Percentiles rank a stretch among this genome's conserved stretches.
Evolutionary conservation across 2,329 filamentous ascomycete species (phyloP).

Genomic region (Microcera coccophila): DNA sequence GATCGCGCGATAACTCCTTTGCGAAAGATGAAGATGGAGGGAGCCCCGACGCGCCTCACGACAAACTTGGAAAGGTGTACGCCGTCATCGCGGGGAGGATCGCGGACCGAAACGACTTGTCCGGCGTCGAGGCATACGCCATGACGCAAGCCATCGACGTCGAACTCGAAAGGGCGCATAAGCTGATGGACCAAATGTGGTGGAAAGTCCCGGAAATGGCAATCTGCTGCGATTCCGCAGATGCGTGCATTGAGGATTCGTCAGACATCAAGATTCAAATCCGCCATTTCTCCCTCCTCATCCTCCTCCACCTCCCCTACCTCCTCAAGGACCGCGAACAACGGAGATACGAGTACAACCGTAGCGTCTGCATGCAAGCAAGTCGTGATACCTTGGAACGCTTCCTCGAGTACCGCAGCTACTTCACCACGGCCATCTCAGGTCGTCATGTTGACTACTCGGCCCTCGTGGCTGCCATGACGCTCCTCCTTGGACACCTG

Average conservation of each 20-base stretch:
- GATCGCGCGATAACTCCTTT: conserved; percentile 40
- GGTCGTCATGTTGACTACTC: conserved; percentile 50
- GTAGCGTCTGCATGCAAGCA: conserved; percentile 42
- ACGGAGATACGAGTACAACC: conserved; percentile 46
- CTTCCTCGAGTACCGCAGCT: conserved; percentile 44
- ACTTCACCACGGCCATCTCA: conserved; percentile 17
- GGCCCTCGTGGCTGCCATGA: conserved; percentile 48
- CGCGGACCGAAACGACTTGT: conserved; percentile 43
- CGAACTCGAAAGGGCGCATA: conserved; percentile 43
- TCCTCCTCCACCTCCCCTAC: conserved; percentile 53
- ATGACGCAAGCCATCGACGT: conserved; percentile 43
- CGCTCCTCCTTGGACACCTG: conserved; percentile 49
- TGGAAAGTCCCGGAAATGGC: conserved; percentile 40
- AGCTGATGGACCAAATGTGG: conserved; percentile 43
- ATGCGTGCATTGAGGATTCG: conserved; percentile 18
- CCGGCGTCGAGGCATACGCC: conserved; percentile 35
- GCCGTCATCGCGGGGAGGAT: conserved; percentile 42
- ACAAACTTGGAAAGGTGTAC: conserved; percentile 44
- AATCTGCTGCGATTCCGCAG: conserved; percentile 18
- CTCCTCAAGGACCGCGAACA: conserved; percentile 43
- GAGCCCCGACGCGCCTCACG: conserved; percentile 34
- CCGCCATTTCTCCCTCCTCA: conserved; percentile 47
- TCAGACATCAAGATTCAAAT: conserved; percentile 45
- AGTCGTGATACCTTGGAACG: conserved; percentile 48
- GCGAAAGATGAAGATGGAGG: conserved; percentile 26